Base-by-base conservation (phyloP, 2,329 filamentous ascomycete species). In the Septoria petroselini region DNA sequence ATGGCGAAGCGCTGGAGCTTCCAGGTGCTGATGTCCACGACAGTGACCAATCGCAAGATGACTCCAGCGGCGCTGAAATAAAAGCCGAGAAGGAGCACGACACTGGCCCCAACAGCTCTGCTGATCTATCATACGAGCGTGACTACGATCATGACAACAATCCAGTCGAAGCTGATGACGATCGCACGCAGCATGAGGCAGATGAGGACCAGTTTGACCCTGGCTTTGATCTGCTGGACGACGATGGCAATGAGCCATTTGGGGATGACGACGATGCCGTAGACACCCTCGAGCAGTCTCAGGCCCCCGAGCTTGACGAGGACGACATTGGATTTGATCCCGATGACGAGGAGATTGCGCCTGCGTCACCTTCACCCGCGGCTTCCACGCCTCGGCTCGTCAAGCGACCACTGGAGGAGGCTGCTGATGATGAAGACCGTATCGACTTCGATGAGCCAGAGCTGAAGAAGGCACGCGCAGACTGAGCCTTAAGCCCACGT, bases 341-440 rank as follows among this genome's bases (percentile, higher is more conserved):
- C n/a, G 61, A 66, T 38, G 62, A 64, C 11, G 52, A 55, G 9
- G 50, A 55, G 7, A 17, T 29, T 12, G 41, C 38, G 12, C 31
- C 44, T 11, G 40, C 15, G 19, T 21, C 43, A 8, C 43, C 48
- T 17, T 33, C 25, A 15, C 14, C 18, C n/a, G 35, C 31, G 8
- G 49, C 48, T 17, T 47, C 46, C 8, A 54, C 57, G 23, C 64
- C 63, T 14, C 62, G 61, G 18, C 54, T 54, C 35, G 61, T 61
- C 43, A 68, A 68, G 59, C 63, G 65, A 14, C 60, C 63, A 7
- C 60, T 64, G 41, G 63, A 64, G 14, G 60, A 66, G 50, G 46
- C 57, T 46, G 57, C 53, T n/a, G 59, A 58, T 17, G 59, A 58
- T 19, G 50, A 58, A 18, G 58, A 63, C 38, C 55, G 57, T 18